Base-by-base conservation (phyloP, 2,329 filamentous ascomycete genomes). In the Aspergillus floridensis region DNA sequence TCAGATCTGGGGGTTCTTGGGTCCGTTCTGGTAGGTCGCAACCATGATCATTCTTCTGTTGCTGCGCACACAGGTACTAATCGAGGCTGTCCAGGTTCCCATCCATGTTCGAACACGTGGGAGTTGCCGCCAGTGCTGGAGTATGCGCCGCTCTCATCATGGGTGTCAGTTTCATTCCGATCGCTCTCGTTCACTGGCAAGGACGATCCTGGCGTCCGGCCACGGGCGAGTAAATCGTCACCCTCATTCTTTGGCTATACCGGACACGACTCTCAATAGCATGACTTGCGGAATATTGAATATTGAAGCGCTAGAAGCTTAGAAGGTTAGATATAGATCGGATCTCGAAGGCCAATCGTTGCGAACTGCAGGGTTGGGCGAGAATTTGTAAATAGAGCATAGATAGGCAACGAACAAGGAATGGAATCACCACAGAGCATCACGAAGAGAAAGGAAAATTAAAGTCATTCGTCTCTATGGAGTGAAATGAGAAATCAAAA, bases 1-100 rank as follows among this genome's bases (percentile, higher is more conserved):
- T 26, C 72, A 68, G 51, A 71, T 72, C 2, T 76, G 74, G 73
- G 73, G 73, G 2, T 76, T 76, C 57, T 67, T 76, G 41, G 73
- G 73, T 7, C 74, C 74, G 10, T 76, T 76, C 65, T 76, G 74
- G 74, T 76, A 63, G 62, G 69, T 68, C 48, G 44, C 21, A 7
- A 31, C 14, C 8, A 35, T 14, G 26, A 5, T 5, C 5, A 21
- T 29, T 29, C 32, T 35, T 35, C 14, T 22, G 8, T 49, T 29
- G 5, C 32, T 35, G 32, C 16, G 50, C 44, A 19, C 10, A 49
- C 44, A 19, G 31, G 59, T 6, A 51, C 62, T 72, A 60, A 70
- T 59, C 7, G 26, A 7, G 41, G 21, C 19, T 21, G 44, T 35
- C 31, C 44, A 76, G 73, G 73, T 75, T 75, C 52, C 61, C 70